These are phyloP conservation scores for Plasmodium inui DNA, from an alignment of 169 alveolate genomes.

Conservation along the genomic window DNA sequence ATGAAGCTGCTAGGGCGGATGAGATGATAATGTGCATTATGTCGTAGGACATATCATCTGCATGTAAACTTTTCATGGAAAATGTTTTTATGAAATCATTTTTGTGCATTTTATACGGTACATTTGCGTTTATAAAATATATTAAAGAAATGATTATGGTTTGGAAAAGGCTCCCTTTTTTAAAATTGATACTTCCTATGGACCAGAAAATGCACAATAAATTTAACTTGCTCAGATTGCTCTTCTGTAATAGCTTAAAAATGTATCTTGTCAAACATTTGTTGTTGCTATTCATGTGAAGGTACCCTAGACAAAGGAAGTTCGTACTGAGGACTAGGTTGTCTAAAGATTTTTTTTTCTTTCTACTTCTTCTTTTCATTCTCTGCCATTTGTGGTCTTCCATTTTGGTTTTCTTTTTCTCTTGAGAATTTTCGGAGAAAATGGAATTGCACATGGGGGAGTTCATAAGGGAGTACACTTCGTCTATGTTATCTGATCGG, in stretches of 20 bases:
- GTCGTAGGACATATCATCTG: constrained; percentile 32
- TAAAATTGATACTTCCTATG: constrained; percentile 59
- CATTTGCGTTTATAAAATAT: constrained; percentile 53
- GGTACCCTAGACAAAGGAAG: constrained; percentile 51
- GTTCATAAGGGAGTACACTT: constrained; percentile 14
- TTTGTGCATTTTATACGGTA: constrained; percentile 61
- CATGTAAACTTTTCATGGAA: constrained; percentile 7
- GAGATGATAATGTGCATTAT: constrained; percentile 56
- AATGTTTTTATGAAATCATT: constrained; percentile 41
- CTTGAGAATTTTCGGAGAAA: background rate
- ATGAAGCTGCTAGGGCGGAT: constrained; percentile 30
- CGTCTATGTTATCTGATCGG: constrained; percentile 9
- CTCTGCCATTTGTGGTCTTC: background rate
- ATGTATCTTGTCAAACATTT: constrained; percentile 45
- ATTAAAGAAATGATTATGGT: constrained; percentile 38
- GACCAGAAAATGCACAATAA: constrained; percentile 67
- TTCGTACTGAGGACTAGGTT: constrained; percentile 63
- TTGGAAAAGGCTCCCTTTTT: constrained; percentile 61
- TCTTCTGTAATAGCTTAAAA: constrained; percentile 43
- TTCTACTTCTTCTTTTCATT: background rate
- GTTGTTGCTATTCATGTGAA: constrained; percentile 61
- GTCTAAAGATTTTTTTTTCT: constrained; percentile 32
- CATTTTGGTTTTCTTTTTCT: background rate
- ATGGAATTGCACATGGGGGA: constrained; percentile 6
- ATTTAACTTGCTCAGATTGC: constrained; percentile 48